Evolutionary conservation across 345 rosid species (phyloP).

Genomic region (Camelina sativa): DNA sequence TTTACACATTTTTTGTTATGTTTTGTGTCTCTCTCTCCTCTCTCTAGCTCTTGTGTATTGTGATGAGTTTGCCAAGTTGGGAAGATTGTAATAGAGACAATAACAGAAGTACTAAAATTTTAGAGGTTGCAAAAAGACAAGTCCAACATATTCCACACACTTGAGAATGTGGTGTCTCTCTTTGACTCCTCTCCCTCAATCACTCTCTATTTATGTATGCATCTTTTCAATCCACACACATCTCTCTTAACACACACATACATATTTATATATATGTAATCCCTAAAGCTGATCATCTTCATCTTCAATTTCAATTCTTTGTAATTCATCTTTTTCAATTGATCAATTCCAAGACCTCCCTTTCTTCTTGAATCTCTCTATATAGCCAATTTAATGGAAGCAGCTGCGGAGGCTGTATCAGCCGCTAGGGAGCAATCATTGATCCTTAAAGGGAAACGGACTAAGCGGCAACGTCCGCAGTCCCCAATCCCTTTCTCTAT

Average conservation of each 20-base stretch:
- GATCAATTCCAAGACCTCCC: not conserved
- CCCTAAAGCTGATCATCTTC: conserved; percentile 28
- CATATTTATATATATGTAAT: conserved; percentile 29
- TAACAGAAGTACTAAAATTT: conserved; percentile 46
- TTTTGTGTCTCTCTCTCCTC: conserved; percentile 34
- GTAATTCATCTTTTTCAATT: not conserved
- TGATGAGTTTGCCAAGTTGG: conserved; percentile 49
- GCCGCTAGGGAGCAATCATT: conserved; percentile 47
- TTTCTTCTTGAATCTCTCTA: conserved; percentile 13
- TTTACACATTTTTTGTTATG: conserved; percentile 30
- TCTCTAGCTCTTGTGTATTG: conserved; percentile 42
- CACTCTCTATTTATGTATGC: conserved; percentile 46
- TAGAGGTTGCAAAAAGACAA: conserved; percentile 47
- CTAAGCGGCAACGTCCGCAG: conserved; percentile 71
- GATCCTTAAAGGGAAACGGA: conserved; percentile 76
- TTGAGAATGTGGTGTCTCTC: conserved; percentile 48
- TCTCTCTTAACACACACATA: conserved; percentile 37
- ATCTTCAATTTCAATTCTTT: conserved; percentile 32
- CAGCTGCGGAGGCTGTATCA: conserved; percentile 46
- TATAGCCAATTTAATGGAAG: conserved; percentile 45
- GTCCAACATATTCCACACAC: conserved; percentile 50
- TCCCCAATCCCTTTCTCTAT: conserved; percentile 61
- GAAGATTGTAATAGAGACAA: conserved; percentile 44
- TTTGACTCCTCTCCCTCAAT: conserved; percentile 48
- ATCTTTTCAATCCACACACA: conserved; percentile 45